Evolutionary conservation across 2,329 filamentous ascomycete species (phyloP).

Genomic region (Fusarium palustre): DNA sequence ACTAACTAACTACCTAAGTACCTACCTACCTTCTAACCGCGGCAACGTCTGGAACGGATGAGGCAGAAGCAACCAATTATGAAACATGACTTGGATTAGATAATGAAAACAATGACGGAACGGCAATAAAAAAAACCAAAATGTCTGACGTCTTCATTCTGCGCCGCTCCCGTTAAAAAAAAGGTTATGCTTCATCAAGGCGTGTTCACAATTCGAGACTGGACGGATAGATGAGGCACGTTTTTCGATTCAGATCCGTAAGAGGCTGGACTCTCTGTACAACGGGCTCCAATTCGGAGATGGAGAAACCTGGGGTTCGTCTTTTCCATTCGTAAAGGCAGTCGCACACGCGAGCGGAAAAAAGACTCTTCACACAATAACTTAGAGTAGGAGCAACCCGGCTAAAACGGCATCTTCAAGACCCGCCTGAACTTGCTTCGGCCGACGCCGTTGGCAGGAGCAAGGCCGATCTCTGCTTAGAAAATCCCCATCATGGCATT

Average conservation of each 20-base stretch:
- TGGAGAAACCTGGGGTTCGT: constrained; percentile 29
- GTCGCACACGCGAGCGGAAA: constrained; percentile 26
- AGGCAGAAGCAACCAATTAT: background rate
- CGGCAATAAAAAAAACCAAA: background rate
- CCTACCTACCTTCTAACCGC: background rate
- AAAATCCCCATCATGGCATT: constrained; percentile 33
- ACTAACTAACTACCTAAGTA: too few relatives aligned
- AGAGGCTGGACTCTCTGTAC: constrained; percentile 14
- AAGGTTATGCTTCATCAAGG: background rate
- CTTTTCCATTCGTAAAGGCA: constrained; percentile 11
- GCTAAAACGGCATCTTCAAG: constrained; percentile 43
- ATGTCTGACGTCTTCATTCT: constrained; percentile 27
- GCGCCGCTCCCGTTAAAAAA: background rate
- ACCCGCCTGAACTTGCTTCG: constrained; percentile 36
- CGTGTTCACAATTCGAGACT: constrained; percentile 6
- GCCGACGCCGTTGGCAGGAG: constrained; percentile 30
- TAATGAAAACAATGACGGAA: constrained; percentile 7
- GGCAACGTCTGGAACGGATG: background rate
- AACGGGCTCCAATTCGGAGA: constrained; percentile 8
- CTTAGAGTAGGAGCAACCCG: constrained; percentile 16
- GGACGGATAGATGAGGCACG: constrained; percentile 17
- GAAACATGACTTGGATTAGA: background rate
- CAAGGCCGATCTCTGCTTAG: constrained; percentile 28
- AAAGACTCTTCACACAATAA: background rate
- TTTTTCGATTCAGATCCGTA: constrained; percentile 7